Base-by-base conservation (phyloP, 2,329 filamentous ascomycete genomes). In the Claviceps pusilla region DNA sequence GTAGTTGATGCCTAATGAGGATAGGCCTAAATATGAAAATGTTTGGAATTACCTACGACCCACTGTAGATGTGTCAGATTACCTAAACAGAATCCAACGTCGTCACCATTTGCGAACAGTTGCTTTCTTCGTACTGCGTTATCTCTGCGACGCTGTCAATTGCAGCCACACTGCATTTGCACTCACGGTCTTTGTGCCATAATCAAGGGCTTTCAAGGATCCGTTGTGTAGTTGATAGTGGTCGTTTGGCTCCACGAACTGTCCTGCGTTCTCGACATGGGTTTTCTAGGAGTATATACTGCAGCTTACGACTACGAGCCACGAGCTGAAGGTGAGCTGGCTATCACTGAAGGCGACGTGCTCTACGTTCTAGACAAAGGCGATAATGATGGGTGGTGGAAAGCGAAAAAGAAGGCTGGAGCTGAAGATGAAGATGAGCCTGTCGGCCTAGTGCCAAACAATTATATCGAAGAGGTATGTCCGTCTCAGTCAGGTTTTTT, bases 301-400 rank as follows among this genome's bases (percentile, higher is more conserved):
- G 91, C 90, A 65, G 66, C 95, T 64, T 97, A 95, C 76, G 89
- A 95, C 73, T 97, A 97, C 74, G 77, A 78, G 66, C 89, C 91
- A 58, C 89, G 94, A 69, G 83, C 82, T 62, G 85, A 88, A 64
- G 86, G 86, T 60, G 91, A 97, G 78, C 78, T 97, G 57, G 78
- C 84, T 59, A 86, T 97, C 63, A 75, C 73, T 54, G 90, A 96
- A 65, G 89, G 89, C 56, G 91, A 96, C 70, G 68, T 96, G 58
- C 80, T 97, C 56, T 96, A 90, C 69, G 77, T 96, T 55, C 72
- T 95, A 55, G 88, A 95, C 63, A 94, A 94, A 73, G 86, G 82
- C 59, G 68, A 72, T 51, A 83, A 87, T 39, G 78, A 82, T 83
- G 71, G 89, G 66, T 97, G 93, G 93, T 97, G 93, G 93, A 93